Percentiles rank a stretch among this genome's conserved stretches.
phyloP scores from a whole-genome alignment of 345 rosid species.

The Pugionium dolabratum region DNA sequence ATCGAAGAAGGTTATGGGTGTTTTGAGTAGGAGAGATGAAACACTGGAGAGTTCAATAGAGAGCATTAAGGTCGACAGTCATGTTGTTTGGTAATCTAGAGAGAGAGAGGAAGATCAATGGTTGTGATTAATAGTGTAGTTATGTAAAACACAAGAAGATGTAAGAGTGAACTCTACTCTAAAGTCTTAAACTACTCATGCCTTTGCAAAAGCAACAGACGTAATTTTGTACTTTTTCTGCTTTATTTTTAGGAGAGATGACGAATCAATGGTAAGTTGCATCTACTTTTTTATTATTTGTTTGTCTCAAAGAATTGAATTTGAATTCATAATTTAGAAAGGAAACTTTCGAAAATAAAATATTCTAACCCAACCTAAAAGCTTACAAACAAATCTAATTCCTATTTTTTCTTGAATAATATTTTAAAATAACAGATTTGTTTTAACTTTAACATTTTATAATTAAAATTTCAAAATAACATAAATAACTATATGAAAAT shows the following conservation, averaged over 20 bases:
- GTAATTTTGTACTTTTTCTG: background rate
- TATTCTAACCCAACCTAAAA: too few species aligned
- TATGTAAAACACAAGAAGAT: constrained; percentile 1
- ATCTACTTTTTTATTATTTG: background rate
- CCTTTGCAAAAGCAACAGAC: background rate
- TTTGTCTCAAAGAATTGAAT: background rate
- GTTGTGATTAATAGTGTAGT: constrained; percentile 15
- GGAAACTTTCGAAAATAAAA: too few species aligned
- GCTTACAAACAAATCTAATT: too few species aligned
- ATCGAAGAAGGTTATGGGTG: background rate
- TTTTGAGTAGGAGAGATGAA: constrained; percentile 4
- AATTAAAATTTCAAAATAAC: too few species aligned
- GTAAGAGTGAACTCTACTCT: constrained; percentile 31
- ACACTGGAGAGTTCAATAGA: constrained; percentile 15
- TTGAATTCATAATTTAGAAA: too few species aligned
- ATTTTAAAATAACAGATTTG: too few species aligned
- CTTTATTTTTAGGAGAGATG: background rate
- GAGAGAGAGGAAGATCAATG: constrained; percentile 25
- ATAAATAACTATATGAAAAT: too few species aligned
- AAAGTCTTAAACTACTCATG: constrained; percentile 2
- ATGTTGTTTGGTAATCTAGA: background rate
- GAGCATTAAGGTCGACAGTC: constrained; percentile 9
- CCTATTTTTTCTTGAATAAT: too few species aligned
- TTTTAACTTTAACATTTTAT: too few species aligned
- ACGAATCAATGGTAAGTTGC: constrained; percentile 6